Base-by-base conservation (phyloP, 441 rosid species). In the Syzygium syzygioides region DNA sequence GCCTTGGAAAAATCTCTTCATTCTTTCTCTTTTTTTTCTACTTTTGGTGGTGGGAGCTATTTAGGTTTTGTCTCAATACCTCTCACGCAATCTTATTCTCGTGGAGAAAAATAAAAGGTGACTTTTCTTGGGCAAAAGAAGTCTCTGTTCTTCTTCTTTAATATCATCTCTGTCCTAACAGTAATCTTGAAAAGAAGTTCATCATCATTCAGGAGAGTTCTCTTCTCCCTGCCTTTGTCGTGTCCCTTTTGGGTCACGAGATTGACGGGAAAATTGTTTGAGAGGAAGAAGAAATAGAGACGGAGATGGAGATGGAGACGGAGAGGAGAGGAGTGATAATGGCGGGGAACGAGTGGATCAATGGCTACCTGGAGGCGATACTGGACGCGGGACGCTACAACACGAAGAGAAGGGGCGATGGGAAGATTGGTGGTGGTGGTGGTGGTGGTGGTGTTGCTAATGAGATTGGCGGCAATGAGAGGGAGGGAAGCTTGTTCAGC, bases 291-390 rank as follows among this genome's bases (percentile, higher is more conserved):
- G 80, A 71, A 37, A 13, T 6, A 10, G 79, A 50, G 53, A 52
- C 32, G 13, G 53, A 52, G 45, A 86, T 23, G 28, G 76, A 48
- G 45, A 86, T 25, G 28, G 76, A 48, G 79, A 86, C 48, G 17
- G 52, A 52, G 56, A 37, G 62, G 60, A 55, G 59, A 76, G 92
- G 92, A 91, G 66, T 6, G 62, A 60, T 85, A 85, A 95, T 95
- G 97, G 98, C 99, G 20, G 91, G 97, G 91, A 97, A 97, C 90
- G 98, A 97, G 80, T 96, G 99, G 99, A 96, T 97, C 89, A 95
- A 97, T 87, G 95, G 99, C 64, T 97, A 97, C 90, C 93, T 96
- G 89, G 98, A 97, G 92, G 99, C 99, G 17, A 97, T 97, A 53
- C 93, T 97, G 79, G 99, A 96, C 85, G 98, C 90, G 86, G 99